Evolutionary conservation across 1,284 basidiomycete genomes (phyloP), one percentile per base, ranked within the genome.

Genomic region (Sphaerobolus stellatus): DNA sequence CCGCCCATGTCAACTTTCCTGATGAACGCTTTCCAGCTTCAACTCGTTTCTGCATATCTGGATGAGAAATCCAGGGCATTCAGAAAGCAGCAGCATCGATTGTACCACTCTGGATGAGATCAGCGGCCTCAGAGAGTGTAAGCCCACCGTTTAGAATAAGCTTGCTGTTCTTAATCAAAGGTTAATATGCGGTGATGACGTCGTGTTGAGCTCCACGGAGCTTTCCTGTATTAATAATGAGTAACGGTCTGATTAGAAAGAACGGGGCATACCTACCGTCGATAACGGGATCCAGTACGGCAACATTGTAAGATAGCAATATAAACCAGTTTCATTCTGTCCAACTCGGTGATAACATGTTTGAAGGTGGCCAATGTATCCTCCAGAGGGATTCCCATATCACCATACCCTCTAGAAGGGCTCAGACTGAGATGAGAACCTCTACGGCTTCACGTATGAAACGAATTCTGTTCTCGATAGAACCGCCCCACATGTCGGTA

Each of bases 401-500:
- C 40, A 67, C 78, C 57, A 73, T 78, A 28, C 16, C 56, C 56
- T 22, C 47, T 53, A 8, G 36, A 29, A 11, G 56, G 56, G 25
- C 40, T 54, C 2, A 58, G 25, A 54, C 52, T 27, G 48, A 45
- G 16, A 55, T 50, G 16, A 66, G 48, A 13, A 58, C 61, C 22
- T 74, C 71, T 43, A 77, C 61, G 28, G 76, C 69, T 56, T 74
- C 70, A 6, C 77, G 67, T 5, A 68, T 64, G 54, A 82, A 80
- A 20, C 74, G 66, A 1, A 66, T 51, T 41, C 80, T 71, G 64
- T 79, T 79, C 62, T 75, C 74, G 43, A 77, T 50, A 6, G 68
- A 69, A 2, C 79, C 79, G 7, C 80, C 79, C 62, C 75, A 82
- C 14, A 65, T 59, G 64, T 82, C 81, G 7, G 74, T 77, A 36